Conservation (phyloP, 1,284 basidiomycete species). For the Ustilago curta region DNA sequence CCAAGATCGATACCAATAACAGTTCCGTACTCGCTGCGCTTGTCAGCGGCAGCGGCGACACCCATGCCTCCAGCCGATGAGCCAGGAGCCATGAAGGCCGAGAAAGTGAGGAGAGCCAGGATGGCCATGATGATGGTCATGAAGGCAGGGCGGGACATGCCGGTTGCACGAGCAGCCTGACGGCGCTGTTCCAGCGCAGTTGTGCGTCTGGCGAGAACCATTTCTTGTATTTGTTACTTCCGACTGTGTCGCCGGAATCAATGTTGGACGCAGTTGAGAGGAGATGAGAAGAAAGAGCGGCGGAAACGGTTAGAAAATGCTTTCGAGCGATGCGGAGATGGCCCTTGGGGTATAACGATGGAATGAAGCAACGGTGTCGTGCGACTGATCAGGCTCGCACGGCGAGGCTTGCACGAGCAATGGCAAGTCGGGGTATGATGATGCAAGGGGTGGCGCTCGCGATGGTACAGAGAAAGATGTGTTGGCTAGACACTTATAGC, state of each 20-base stretch:
- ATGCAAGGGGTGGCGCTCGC: constrained; percentile 4
- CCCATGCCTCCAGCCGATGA: constrained; percentile 55
- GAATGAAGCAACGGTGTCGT: constrained; percentile 2
- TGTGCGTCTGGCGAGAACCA: constrained; percentile 42
- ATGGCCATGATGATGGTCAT: constrained; percentile 60
- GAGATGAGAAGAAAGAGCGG: not conserved
- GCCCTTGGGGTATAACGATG: constrained; percentile 7
- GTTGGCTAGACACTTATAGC: not conserved
- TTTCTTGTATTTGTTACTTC: constrained; percentile 40
- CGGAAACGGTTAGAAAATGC: constrained; percentile 10
- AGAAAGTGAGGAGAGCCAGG: constrained; percentile 58
- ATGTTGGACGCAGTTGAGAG: not conserved
- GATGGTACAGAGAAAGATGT: not conserved
- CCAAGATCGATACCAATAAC: constrained; percentile 85
- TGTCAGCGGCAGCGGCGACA: constrained; percentile 63
- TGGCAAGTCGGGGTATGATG: constrained; percentile 16
- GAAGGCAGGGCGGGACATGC: constrained; percentile 47
- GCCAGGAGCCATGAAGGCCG: constrained; percentile 48
- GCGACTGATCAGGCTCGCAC: constrained; percentile 8
- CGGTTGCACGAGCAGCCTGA: constrained; percentile 43
- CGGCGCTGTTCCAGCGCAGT: constrained; percentile 47
- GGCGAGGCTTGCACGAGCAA: constrained; percentile 5
- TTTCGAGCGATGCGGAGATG: constrained; percentile 5
- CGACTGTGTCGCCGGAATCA: constrained; percentile 17
- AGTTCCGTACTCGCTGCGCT: constrained; percentile 77